These are phyloP conservation scores for Talaromyces sp. DNA, from an alignment of 2,329 filamentous ascomycete genomes.

Conservation along the genomic window DNA sequence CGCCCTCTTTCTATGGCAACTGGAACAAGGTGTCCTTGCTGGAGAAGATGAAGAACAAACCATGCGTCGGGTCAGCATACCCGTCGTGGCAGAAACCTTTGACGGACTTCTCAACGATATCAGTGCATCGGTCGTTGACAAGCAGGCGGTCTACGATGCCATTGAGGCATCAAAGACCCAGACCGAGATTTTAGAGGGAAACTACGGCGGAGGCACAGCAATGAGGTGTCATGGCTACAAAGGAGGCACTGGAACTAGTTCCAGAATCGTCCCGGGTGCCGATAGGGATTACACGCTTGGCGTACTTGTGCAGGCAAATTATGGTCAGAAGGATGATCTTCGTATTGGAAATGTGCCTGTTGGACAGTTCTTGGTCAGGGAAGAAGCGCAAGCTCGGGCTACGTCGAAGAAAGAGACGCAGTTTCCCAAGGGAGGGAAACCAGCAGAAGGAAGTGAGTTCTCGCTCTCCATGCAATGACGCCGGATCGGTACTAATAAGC, in stretches of 20 bases:
- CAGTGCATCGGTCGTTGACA: constrained; percentile 2
- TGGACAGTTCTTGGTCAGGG: constrained; percentile 3
- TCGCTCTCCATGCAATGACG: not conserved
- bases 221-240: constrained; percentile 17
- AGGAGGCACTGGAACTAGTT: constrained; percentile 14
- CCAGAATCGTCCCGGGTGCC: not conserved
- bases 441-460: constrained; percentile 6
- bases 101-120: constrained; percentile 11
- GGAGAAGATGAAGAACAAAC: constrained; percentile 2
- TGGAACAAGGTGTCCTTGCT: constrained; percentile 1
- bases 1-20: constrained; percentile 10
- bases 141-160: constrained; percentile 7
- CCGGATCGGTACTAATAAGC: not conserved
- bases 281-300: constrained; percentile 10
- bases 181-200: constrained; percentile 6
- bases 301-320: not conserved
- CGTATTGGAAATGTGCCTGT: not conserved
- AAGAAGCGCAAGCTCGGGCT: not conserved
- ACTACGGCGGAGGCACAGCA: constrained; percentile 11
- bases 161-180: constrained; percentile 13
- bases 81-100: constrained; percentile 8
- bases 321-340: not conserved
- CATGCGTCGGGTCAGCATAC: constrained; percentile 12
- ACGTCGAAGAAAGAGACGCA: not conserved
- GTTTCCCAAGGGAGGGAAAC: constrained; percentile 2